Evolutionary conservation across 352 stramenopile species (phyloP), one percentile per base, ranked within the genome.

Genomic region (Pythium brachiatum): DNA sequence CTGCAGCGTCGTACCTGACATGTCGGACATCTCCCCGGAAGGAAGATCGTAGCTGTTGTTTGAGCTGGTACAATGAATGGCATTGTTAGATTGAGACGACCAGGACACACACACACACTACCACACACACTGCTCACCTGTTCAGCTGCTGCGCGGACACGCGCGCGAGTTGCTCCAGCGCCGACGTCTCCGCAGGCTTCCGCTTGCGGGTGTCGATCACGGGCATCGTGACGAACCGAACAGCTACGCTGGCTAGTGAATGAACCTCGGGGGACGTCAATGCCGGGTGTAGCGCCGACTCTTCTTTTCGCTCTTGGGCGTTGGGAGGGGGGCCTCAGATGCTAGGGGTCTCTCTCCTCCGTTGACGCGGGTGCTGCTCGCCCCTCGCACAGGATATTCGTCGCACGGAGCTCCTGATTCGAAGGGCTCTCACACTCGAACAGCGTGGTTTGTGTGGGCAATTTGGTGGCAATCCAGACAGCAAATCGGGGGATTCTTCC

Each of bases 191-290:
- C 7, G 48, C 15, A 3, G 64, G 64, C 46, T 71, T 71, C 9
- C 64, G 64, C 60, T 72, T 72, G 48, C 65, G 65, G 2, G 59
- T 68, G 48, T 68, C 66, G 47, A 68, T 65, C 43, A 71, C 53
- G 1, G 58, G 57, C 64, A 71, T 71, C 20, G 44, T 13, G 27
- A 23, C 21, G 27, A 44, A 32, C 47, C 21, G 27, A 44, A 32
- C 47, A 32, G 18, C 41, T 26, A 25, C 36, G 36, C 36, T 43
- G 36, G 23, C 41, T 48, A n/a, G 9, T 34, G 18, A 12, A 48
- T 3, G 8, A 48, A 16, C 41, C n/a, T 48, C 41, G 7, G 13
- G 2, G 41, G 41, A 21, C 41, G 41, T 29, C 6, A 18, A 7
- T 3, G 7, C 12, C 6, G 41, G 41, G 20, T 29, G 18, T 20